Base-by-base conservation (phyloP, 2,329 filamentous ascomycete species). In the Aspergillus phoenicis region DNA sequence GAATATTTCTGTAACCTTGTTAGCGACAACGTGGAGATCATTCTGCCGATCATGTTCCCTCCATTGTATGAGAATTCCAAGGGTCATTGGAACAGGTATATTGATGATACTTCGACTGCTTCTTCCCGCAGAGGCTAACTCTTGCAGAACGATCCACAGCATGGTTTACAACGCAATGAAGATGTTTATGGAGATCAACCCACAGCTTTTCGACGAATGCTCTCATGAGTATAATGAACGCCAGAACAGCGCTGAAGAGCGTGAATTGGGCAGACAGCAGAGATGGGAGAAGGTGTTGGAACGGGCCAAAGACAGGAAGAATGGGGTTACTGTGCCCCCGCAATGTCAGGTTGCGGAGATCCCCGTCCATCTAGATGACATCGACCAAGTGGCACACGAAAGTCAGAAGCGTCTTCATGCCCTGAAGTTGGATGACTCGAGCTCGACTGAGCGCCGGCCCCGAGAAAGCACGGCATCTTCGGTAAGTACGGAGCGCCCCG, bases 161-260 rank as follows among this genome's bases (percentile, higher is more conserved):
- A 98, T 99, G 94, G 95, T 99, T 10, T 98, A 98, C 78, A 99
- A 98, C 72, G 95, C 95, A 60, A 98, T 99, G 95, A 99, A 99
- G 77, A 86, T 99, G 39, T 99, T 99, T 78, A 99, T 99, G 95
- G 95, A 99, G 77, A 97, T 99, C 72, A 98, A 98, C 76, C 95
- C 95, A 8, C 93, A 97, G 76, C 86, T 99, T 22, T 99, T 99
- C 71, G 95, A 99, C 70, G 95, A 99, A 74, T 99, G 95, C 80
- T 97, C 95, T 38, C 94, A 97, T 73, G 93, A 98, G 66, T 99
- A 99, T 78, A 96, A 93, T 5, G 94, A 98, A 77, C 90, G 95
- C 71, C 94, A 98, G 78, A 96, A 96, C 78, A 95, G 87, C 65
- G 92, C 93, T 3, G 88, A 91, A n/a, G 87, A 91, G 62, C 88